phyloP scores from a whole-genome alignment of 2,329 filamentous ascomycete species.

The Exophiala aquamarina region DNA sequence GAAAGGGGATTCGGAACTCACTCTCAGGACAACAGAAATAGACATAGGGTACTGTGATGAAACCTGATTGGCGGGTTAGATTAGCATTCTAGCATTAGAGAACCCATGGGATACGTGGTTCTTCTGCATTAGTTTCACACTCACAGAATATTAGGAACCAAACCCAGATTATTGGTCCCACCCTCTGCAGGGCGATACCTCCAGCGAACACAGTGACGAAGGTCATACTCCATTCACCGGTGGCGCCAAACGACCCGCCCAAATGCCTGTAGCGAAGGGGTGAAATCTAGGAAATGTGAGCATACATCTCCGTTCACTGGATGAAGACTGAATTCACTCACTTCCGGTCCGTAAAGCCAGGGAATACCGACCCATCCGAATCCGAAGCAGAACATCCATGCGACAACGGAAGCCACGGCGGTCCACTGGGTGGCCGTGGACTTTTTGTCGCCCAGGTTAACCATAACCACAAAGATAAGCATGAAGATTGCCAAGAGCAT shows the following conservation, averaged over 20 bases:
- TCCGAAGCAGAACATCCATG: constrained; percentile 64
- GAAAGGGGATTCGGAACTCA: constrained; percentile 1
- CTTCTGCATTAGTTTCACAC: no score
- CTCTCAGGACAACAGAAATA: constrained; percentile 65
- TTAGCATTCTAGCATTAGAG: no score
- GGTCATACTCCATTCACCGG: constrained; percentile 74
- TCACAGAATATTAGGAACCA: constrained; percentile 47
- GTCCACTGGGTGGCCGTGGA: constrained; percentile 51
- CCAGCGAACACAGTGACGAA: constrained; percentile 75
- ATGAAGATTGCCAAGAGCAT: constrained; percentile 65
- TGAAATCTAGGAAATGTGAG: constrained; percentile 68
- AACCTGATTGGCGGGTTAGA: neutral
- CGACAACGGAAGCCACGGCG: constrained; percentile 50
- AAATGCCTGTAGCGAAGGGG: constrained; percentile 63
- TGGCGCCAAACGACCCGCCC: constrained; percentile 70
- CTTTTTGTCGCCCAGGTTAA: constrained; percentile 53
- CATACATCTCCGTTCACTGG: constrained; percentile 59
- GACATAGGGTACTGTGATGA: constrained; percentile 53
- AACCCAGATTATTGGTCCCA: constrained; percentile 39
- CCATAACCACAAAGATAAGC: constrained; percentile 65
- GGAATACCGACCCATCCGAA: constrained; percentile 47
- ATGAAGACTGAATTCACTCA: constrained; percentile 42
- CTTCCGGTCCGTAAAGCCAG: constrained; percentile 44
- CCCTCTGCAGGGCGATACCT: constrained; percentile 15
- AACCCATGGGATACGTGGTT: no score